Base-by-base conservation (phyloP, 306 rosid species). In the Mucuna pruriens region DNA sequence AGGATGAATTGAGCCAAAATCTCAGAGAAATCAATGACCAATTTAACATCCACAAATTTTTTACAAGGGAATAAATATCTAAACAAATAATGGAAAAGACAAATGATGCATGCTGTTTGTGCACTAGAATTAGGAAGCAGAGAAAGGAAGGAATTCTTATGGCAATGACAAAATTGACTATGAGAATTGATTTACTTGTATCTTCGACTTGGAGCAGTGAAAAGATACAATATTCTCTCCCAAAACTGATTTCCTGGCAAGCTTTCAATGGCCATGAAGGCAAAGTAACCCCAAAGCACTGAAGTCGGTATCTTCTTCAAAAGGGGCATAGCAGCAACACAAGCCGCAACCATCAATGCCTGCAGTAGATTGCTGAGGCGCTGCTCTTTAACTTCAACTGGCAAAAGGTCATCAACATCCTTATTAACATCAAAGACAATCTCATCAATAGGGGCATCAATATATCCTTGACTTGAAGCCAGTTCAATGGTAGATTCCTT, bases 241-340 rank as follows among this genome's bases (percentile, higher is more conserved):
- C 98, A 94, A 73, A 90, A 94, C 63, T 94, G 98, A 83, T 94
- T 94, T 88, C 98, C 97, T 2, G 98, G 98, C 91, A 94, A 89
- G 88, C 97, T 94, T 86, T 94, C 98, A 45, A 92, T 94, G 7
- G 98, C 97, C 98, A 94, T 94, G 90, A 92, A 94, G 83, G 98
- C 97, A 84, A 94, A 94, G 87, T 94, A 94, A 34, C 98, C 98
- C 98, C 98, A 94, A 25, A 94, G 98, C 75, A 94, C 98, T 36
- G 98, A 88, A 31, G 97, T 91, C 10, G 98, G 97, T 83, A 94
- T 94, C 88, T 85, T 92, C 90, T 90, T 94, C 85, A 94, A 85
- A 79, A 94, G 71, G 76, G 98, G 98, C 98, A 94, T 94, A 15
- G 98, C 98, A 81, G 88, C 97, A 39, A 94, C 92, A 86, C 98